Conservation (phyloP, 2,329 filamentous ascomycete genomes). For the Gremmenia infestans region DNA sequence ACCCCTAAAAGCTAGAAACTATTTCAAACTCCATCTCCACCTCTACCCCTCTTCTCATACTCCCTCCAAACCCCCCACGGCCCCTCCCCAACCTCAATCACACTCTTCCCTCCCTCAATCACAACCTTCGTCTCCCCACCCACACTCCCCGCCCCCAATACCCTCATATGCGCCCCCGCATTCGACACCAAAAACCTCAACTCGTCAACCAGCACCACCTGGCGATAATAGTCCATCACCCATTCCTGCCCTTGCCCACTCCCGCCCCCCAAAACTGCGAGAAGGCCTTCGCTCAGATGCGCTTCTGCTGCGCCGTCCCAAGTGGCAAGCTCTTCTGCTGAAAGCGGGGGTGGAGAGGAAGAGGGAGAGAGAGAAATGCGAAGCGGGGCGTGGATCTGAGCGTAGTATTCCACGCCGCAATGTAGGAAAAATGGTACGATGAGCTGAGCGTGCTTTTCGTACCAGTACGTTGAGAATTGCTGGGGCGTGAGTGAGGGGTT, state of each 20-base stretch:
- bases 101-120: constrained; percentile 17
- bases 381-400: constrained; percentile 4
- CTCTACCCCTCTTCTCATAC: constrained; percentile 15
- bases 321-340: not conserved
- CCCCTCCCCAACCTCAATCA: constrained; percentile 18
- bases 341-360: too few relatives aligned
- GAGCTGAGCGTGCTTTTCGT: constrained; percentile 19
- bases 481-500: constrained; percentile 19
- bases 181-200: constrained; percentile 18
- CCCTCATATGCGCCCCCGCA: constrained; percentile 19
- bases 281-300: not conserved
- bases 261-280: not conserved
- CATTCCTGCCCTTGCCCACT: constrained; percentile 10
- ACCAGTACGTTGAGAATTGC: constrained; percentile 25
- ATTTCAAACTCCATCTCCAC: not conserved
- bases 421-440: constrained; percentile 23
- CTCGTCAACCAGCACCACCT: constrained; percentile 21
- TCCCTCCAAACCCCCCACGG: constrained; percentile 23
- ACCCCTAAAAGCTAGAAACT: not conserved
- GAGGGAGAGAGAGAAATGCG: not conserved
- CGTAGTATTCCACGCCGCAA: constrained; percentile 18
- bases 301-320: constrained; percentile 15
- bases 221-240: constrained; percentile 21
- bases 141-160: constrained; percentile 11
- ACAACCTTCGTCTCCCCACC: constrained; percentile 18